A percentile compares a stretch with the other conserved stretches of the same genome.
These are phyloP conservation scores for Setomelanomma holmii DNA, from an alignment of 2,329 filamentous ascomycete genomes.

Conservation along the genomic window DNA sequence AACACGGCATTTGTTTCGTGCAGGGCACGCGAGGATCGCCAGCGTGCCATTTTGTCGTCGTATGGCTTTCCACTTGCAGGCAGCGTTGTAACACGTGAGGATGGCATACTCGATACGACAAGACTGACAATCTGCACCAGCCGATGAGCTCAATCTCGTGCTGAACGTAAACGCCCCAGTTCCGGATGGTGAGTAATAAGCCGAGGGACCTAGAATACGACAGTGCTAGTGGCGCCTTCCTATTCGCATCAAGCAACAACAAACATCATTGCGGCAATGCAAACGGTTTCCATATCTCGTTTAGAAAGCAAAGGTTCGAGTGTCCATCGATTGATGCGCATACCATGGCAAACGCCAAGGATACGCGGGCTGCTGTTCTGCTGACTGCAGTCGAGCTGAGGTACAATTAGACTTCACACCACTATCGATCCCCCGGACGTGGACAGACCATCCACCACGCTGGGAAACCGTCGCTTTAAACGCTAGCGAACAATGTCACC, in stretches of 20 bases:
- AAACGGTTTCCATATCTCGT: too few species aligned
- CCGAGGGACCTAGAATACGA: too few species aligned
- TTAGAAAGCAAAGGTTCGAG: too few species aligned
- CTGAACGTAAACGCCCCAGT: too few species aligned
- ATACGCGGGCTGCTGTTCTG: not conserved
- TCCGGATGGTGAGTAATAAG: too few species aligned
- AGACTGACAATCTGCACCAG: not conserved
- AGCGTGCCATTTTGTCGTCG: not conserved
- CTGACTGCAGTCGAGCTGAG: not conserved
- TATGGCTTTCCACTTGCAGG: not conserved
- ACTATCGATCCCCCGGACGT: not conserved
- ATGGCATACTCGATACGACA: too few species aligned
- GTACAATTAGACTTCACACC: not conserved
- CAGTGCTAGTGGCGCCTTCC: too few species aligned
- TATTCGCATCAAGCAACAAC: too few species aligned
- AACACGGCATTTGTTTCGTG: constrained; percentile 3
- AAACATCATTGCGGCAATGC: too few species aligned
- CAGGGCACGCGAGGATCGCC: constrained; percentile 5
- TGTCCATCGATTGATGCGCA: too few species aligned
- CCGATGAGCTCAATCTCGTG: not conserved
- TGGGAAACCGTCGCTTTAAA: not conserved
- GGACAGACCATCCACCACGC: not conserved
- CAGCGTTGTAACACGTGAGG: not conserved
- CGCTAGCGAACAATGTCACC: not conserved
- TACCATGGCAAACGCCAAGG: too few species aligned